Percentiles rank a stretch among this genome's conserved stretches.
Evolutionary conservation across 768 basidiomycete species (phyloP).

Genomic region (Hygrophorus russula): DNA sequence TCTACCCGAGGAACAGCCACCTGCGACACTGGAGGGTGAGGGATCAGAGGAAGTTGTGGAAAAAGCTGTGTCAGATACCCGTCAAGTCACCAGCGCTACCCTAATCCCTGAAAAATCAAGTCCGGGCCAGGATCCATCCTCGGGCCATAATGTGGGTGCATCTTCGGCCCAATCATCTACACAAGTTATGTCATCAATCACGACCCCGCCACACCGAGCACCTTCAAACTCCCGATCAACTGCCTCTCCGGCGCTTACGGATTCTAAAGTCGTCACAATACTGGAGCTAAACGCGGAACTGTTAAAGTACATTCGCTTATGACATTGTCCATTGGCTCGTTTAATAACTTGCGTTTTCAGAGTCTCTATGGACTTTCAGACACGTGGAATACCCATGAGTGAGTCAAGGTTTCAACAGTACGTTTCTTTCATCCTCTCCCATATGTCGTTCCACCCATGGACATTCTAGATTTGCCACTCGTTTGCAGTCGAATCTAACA

Average conservation of each 20-base stretch:
- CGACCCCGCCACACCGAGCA: slow-evolving; percentile 12
- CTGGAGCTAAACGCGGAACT: slow-evolving; percentile 62
- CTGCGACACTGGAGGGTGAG: neutral
- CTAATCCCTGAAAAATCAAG: neutral
- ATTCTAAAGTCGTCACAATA: slow-evolving; percentile 47
- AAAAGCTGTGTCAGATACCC: neutral
- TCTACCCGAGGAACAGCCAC: neutral
- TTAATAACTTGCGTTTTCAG: slow-evolving; percentile 21
- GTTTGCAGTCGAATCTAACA: slow-evolving; percentile 60
- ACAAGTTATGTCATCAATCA: neutral
- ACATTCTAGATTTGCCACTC: slow-evolving; percentile 38
- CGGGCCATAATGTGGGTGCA: too few relatives aligned
- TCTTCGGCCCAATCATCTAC: neutral
- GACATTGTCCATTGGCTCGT: slow-evolving; percentile 1
- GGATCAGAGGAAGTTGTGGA: neutral
- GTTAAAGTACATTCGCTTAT: slow-evolving; percentile 40
- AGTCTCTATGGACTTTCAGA: slow-evolving; percentile 51
- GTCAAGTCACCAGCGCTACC: neutral
- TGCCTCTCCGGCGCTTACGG: slow-evolving; percentile 20
- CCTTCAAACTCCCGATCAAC: slow-evolving; percentile 2
- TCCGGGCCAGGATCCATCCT: too few relatives aligned
- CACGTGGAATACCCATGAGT: slow-evolving; percentile 29
- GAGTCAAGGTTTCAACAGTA: slow-evolving; percentile 51
- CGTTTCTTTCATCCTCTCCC: slow-evolving; percentile 15
- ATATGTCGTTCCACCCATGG: slow-evolving; percentile 3